Evolutionary conservation across 257 asterid genomes (phyloP), one percentile per base, ranked within the genome.

Genomic region (Schizonepeta tenuifolia): DNA sequence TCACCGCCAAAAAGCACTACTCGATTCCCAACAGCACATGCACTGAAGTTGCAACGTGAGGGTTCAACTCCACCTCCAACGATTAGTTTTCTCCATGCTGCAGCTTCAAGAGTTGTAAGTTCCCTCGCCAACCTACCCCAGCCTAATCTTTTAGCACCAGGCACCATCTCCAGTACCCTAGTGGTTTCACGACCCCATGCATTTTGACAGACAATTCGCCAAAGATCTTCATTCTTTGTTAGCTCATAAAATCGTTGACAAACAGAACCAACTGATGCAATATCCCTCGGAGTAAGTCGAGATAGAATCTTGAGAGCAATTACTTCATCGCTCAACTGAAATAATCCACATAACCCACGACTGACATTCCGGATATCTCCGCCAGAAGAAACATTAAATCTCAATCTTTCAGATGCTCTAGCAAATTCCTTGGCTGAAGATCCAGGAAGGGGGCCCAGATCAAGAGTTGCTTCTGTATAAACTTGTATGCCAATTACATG

Each of bases 1-100:
- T 91, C 97, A 28, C 97, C 97, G 33, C 97, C 97, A 74, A 91
- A 91, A 50, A 91, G 91, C 58, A 92, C 95, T 28, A 91, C 93
- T 3, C 96, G 93, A 40, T 89, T 87, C 63, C 97, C 97, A 44
- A 89, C 96, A 13, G 97, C 95, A 80, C 97, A 91, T 36, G 96
- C 96, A 73, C 96, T 89, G 82, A 91, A 91, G 82, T 91, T 91
- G 86, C 97, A 91, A 26, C 96, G 96, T 40, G 97, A 92, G 56
- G 97, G 97, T 76, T 91, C 96, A 56, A 91, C 95, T 31, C 83
- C 85, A 78, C 96, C 97, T 74, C 93, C 91, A 43, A 92, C 97
- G 2, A 83, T 84, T 51, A 92, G 73, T 67, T 92, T 92, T 78
- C 91, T 82, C 97, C 97, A 91, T 2, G 95, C 93, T 59, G 91